Conservation (phyloP, 352 stramenopile species). For the Globisporangium viniferum region DNA sequence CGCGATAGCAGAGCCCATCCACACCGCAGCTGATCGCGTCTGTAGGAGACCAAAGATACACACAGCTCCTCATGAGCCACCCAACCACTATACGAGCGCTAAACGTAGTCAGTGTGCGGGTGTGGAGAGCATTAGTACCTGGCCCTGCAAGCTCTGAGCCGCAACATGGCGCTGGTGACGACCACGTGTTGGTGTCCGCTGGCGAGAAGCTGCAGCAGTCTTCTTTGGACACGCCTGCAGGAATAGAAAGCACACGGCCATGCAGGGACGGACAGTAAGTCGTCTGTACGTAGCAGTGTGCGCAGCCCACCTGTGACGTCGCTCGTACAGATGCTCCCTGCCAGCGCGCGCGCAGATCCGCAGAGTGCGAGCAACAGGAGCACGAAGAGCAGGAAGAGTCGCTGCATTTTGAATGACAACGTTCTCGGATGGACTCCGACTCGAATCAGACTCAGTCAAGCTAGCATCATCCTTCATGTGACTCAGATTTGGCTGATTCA, state of each 20-base stretch:
- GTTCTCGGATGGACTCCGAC: too few species aligned
- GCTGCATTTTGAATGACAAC: neutral
- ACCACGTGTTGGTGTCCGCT: neutral
- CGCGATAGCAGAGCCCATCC: constrained; percentile 26
- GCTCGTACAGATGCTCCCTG: neutral
- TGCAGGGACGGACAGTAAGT: neutral
- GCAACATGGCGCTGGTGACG: constrained; percentile 20
- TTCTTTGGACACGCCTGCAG: constrained; percentile 23
- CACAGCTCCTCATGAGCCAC: neutral
- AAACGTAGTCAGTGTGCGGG: neutral
- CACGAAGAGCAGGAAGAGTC: neutral
- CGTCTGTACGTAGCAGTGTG: neutral
- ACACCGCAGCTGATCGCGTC: constrained; percentile 25
- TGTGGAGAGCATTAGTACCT: constrained; percentile 7
- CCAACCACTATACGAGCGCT: neutral
- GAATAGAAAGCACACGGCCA: neutral
- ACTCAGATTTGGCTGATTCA: constrained; percentile 1
- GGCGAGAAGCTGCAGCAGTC: constrained; percentile 35
- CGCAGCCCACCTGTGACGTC: neutral
- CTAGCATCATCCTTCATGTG: too few species aligned
- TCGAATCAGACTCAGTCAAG: neutral
- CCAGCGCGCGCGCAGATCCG: too few species aligned
- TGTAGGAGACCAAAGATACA: neutral
- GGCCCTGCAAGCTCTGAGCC: constrained; percentile 21
- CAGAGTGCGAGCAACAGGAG: neutral